Conservation (phyloP, 2,329 filamentous ascomycete species). For the Xylogone sp. region DNA sequence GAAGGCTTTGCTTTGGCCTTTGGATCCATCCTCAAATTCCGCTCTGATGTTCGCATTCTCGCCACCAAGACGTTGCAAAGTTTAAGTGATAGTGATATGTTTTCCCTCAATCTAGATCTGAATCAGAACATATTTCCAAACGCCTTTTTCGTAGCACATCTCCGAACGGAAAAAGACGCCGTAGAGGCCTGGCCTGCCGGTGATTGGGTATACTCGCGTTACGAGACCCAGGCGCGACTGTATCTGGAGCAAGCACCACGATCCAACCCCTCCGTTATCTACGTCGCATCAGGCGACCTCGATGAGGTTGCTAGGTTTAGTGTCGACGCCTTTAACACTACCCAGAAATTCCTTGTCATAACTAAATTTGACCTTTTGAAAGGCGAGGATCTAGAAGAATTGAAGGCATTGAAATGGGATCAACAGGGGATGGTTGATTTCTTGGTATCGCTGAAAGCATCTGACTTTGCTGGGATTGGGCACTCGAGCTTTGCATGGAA, state of each 20-base stretch:
- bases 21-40: slow-evolving; percentile 20
- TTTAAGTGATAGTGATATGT: slow-evolving; percentile 7
- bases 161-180: slow-evolving; percentile 22
- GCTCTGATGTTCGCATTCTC: slow-evolving; percentile 14
- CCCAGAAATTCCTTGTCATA: slow-evolving; percentile 3
- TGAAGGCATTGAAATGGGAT: slow-evolving; percentile 8
- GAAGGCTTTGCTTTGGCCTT: slow-evolving; percentile 15
- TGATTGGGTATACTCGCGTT: slow-evolving; percentile 15
- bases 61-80: slow-evolving; percentile 16
- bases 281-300: slow-evolving; percentile 9
- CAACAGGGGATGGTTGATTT: slow-evolving; percentile 13
- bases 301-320: slow-evolving; percentile 4
- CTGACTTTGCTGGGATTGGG: slow-evolving; percentile 7
- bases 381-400: background rate
- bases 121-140: slow-evolving; percentile 5
- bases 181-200: slow-evolving; percentile 13
- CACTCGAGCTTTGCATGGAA: slow-evolving; percentile 13
- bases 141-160: slow-evolving; percentile 19
- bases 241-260: slow-evolving; percentile 4
- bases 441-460: slow-evolving; percentile 9
- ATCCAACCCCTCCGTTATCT: slow-evolving; percentile 2
- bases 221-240: slow-evolving; percentile 9
- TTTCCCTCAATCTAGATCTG: slow-evolving; percentile 5
- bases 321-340: slow-evolving; percentile 1
- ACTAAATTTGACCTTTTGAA: slow-evolving; percentile 8